These are phyloP conservation scores for Lithocarpus polystachyus DNA, from an alignment of 306 rosid species.

Conservation along the genomic window DNA sequence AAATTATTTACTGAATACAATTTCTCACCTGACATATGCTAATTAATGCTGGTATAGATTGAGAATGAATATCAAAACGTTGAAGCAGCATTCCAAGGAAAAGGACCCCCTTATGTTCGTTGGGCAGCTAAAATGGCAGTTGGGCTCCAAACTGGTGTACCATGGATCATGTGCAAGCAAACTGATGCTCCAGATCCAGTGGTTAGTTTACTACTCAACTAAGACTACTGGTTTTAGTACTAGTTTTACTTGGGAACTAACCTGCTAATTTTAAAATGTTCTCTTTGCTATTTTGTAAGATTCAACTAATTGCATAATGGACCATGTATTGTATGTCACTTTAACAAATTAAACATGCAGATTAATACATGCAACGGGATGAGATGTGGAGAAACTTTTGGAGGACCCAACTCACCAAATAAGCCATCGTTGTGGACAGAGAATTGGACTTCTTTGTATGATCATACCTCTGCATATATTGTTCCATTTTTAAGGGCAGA, in stretches of 20 bases:
- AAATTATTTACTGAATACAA: background rate
- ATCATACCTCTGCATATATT: background rate
- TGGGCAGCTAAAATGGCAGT: constrained; percentile 84
- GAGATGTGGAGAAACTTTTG: constrained; percentile 69
- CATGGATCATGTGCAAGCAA: constrained; percentile 88
- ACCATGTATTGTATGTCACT: background rate
- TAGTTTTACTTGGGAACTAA: no score
- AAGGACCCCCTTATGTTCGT: constrained; percentile 39
- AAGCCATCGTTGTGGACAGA: constrained; percentile 80
- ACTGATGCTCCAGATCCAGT: constrained; percentile 80
- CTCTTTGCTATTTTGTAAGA: no score
- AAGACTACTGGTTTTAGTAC: background rate
- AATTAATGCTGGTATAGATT: constrained; percentile 28
- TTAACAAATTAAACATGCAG: constrained; percentile 23
- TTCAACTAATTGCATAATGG: no score
- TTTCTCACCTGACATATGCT: background rate
- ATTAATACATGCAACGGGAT: constrained; percentile 84
- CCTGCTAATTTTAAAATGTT: no score
- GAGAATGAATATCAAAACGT: constrained; percentile 71
- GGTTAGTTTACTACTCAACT: constrained; percentile 31
- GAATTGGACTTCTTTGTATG: constrained; percentile 78
- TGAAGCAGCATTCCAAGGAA: constrained; percentile 46
- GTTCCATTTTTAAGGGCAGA: background rate
- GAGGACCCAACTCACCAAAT: constrained; percentile 71
- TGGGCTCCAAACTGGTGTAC: constrained; percentile 59